Conservation (phyloP, 2,329 filamentous ascomycete genomes). For the Phaeosphaeria sp. region DNA sequence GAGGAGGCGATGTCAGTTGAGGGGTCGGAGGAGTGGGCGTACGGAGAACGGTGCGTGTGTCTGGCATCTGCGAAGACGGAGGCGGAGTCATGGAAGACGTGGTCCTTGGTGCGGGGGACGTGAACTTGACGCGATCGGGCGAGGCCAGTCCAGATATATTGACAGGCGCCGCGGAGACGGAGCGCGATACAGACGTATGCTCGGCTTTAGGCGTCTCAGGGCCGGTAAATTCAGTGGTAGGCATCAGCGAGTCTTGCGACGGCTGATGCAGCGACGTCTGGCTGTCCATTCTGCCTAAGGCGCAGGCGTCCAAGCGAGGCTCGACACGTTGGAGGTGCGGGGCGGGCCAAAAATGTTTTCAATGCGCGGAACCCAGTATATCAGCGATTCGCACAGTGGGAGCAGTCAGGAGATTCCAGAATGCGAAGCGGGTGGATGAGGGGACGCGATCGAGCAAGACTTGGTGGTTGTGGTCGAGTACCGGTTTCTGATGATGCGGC, state of each 20-base stretch:
- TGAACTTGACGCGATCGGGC: constrained; percentile 38
- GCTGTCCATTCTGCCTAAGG: constrained; percentile 38
- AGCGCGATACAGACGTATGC: constrained; percentile 25
- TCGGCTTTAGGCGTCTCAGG: constrained; percentile 31
- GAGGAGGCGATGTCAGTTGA: constrained; percentile 58
- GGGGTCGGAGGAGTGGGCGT: constrained; percentile 60
- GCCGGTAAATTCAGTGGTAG: constrained; percentile 38
- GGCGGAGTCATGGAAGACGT: constrained; percentile 68
- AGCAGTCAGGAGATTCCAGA: constrained; percentile 1
- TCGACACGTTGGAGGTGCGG: constrained; percentile 37
- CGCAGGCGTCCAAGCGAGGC: constrained; percentile 25
- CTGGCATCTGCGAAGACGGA: constrained; percentile 65
- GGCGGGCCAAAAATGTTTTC: constrained; percentile 2
- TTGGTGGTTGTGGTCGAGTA: constrained; percentile 5
- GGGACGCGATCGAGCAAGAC: constrained; percentile 6
- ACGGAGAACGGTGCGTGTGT: constrained; percentile 47
- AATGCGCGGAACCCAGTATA: constrained; percentile 13
- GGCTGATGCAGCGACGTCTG: constrained; percentile 32
- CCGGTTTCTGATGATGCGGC: constrained; percentile 8
- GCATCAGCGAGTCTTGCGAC: constrained; percentile 39
- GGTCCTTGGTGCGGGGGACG: constrained; percentile 52
- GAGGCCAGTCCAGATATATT: constrained; percentile 30
- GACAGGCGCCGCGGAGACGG: constrained; percentile 20
- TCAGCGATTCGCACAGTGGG: constrained; percentile 7
- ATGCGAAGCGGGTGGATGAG: constrained; percentile 8